Evolutionary conservation across 176 grass and related monocot species (phyloP).

Genomic region (Aegilops sharonensis): DNA sequence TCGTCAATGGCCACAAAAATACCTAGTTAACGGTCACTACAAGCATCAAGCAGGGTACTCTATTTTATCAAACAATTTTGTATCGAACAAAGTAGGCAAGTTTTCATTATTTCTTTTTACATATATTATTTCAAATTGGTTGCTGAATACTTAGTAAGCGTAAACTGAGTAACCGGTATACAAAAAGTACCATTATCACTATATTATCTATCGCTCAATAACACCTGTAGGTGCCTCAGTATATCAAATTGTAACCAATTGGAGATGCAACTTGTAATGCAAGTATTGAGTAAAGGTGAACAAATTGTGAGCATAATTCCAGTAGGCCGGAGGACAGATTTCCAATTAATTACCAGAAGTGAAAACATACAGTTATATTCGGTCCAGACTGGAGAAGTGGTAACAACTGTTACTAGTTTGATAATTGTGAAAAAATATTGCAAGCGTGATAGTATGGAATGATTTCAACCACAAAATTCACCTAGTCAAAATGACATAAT

Average conservation of each 20-base stretch:
- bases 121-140: neutral
- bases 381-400: neutral
- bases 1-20: neutral
- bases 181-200: neutral
- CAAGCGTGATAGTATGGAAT: neutral
- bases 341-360: neutral
- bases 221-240: neutral
- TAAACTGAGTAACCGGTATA: neutral
- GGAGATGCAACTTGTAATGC: neutral
- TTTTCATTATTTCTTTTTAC: neutral
- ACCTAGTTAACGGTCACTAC: constrained; percentile 1
- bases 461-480: constrained; percentile 10
- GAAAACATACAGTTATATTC: neutral
- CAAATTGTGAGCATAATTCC: constrained; percentile 2
- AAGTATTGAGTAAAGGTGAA: neutral
- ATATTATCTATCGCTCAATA: constrained; percentile 1
- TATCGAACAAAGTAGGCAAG: neutral
- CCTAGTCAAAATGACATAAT: constrained; percentile 4
- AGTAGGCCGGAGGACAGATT: neutral
- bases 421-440: constrained; percentile 6
- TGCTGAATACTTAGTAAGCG: constrained; percentile 7
- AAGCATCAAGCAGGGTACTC: neutral
- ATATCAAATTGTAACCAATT: neutral
- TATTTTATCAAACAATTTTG: neutral
- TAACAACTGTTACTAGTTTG: neutral